Evolutionary conservation across 306 rosid genomes (phyloP).

Genomic region (Quercus variabilis): DNA sequence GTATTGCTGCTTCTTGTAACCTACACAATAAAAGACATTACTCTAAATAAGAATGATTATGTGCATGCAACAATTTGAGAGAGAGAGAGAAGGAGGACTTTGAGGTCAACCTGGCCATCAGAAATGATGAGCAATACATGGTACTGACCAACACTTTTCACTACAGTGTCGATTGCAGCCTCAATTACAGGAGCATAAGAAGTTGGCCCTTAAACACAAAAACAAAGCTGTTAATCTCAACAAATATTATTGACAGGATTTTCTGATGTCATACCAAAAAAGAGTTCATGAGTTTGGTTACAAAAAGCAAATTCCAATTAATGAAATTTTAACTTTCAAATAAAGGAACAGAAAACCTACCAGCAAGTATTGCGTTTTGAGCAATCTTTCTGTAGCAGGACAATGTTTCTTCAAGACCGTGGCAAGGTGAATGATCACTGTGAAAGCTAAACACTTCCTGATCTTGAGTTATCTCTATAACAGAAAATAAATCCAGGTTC

Average conservation of each 20-base stretch:
- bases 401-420: conserved; percentile 79
- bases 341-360: too few relatives aligned
- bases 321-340: too few relatives aligned
- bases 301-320: too few relatives aligned
- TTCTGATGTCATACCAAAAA: neutral
- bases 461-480: conserved; percentile 75
- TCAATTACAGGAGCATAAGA: conserved; percentile 79
- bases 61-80: neutral
- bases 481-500: conserved; percentile 13
- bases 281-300: too few relatives aligned
- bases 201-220: conserved; percentile 68
- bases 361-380: conserved; percentile 29
- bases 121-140: conserved; percentile 81
- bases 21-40: conserved; percentile 32
- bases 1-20: conserved; percentile 58
- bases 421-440: conserved; percentile 73
- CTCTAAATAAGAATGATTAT: neutral
- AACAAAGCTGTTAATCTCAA: conserved; percentile 6
- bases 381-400: conserved; percentile 67
- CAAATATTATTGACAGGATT: neutral
- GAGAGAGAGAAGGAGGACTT: neutral
- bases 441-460: conserved; percentile 85
- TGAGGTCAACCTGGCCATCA: conserved; percentile 70
- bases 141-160: conserved; percentile 73
- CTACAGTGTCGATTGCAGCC: conserved; percentile 84